phyloP scores from a whole-genome alignment of 495 filamentous ascomycete species.

The Emericellopsis terricola region DNA sequence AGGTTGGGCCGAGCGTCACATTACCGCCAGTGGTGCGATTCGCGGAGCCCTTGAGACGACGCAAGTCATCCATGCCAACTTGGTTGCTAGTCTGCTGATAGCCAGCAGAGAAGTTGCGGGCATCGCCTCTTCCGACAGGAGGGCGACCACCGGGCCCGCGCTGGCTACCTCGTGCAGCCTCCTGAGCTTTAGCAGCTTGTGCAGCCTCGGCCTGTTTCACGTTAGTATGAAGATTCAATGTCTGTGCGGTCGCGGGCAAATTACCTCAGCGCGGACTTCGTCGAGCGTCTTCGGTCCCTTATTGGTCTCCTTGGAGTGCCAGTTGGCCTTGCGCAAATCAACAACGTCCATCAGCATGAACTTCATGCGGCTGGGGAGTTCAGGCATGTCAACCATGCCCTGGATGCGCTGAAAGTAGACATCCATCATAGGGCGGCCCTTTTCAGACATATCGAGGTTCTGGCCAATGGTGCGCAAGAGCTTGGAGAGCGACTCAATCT shows the following conservation, averaged over 20 bases:
- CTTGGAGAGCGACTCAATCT: conserved; percentile 87
- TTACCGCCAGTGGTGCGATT: conserved; percentile 38
- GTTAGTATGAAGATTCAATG: conserved; percentile 2
- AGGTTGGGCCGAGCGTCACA: conserved; percentile 58
- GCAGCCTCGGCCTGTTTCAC: conserved; percentile 39
- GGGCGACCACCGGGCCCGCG: conserved; percentile 44
- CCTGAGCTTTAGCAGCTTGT: conserved; percentile 48
- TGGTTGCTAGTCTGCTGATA: conserved; percentile 51
- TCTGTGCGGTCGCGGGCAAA: conserved; percentile 6
- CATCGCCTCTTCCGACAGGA: conserved; percentile 66
- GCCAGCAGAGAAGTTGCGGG: conserved; percentile 52
- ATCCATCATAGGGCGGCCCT: conserved; percentile 70
- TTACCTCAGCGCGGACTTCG: conserved; percentile 72
- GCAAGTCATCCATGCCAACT: conserved; percentile 77
- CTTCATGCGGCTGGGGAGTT: conserved; percentile 65
- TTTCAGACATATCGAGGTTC: conserved; percentile 65
- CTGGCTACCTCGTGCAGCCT: conserved; percentile 38
- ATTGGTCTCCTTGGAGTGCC: conserved; percentile 69
- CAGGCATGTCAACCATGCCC: conserved; percentile 53
- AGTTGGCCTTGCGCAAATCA: conserved; percentile 57
- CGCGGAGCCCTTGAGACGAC: conserved; percentile 45
- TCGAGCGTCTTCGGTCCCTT: conserved; percentile 95
- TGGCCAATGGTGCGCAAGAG: conserved; percentile 79
- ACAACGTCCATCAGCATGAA: conserved; percentile 96
- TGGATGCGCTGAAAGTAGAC: conserved; percentile 85